Conservation (phyloP, 257 asterid genomes). For the Prunella vulgaris region DNA sequence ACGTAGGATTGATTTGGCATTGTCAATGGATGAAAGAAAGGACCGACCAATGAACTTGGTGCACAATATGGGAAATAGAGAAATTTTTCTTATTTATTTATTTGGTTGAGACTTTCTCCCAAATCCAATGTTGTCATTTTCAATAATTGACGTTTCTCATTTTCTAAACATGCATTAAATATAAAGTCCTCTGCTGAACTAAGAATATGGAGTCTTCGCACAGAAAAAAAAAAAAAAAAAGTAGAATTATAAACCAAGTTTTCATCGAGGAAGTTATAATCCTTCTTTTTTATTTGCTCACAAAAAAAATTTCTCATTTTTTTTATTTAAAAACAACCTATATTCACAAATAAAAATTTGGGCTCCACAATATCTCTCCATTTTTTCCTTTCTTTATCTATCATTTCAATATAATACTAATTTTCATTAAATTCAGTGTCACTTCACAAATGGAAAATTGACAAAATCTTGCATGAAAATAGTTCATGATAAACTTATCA, state of each 20-base stretch:
- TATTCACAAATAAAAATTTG: too few relatives aligned
- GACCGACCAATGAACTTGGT: conserved; percentile 26
- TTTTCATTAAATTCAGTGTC: too few relatives aligned
- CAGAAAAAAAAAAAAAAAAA: neutral
- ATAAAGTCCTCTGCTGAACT: conserved; percentile 6
- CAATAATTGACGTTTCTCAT: conserved; percentile 19
- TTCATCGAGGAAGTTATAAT: neutral
- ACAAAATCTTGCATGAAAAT: too few relatives aligned
- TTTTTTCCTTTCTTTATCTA: too few relatives aligned
- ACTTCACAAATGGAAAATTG: too few relatives aligned
- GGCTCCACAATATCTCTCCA: too few relatives aligned
- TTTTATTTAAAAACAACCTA: too few relatives aligned
- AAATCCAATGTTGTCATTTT: conserved; percentile 14
- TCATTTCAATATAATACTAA: too few relatives aligned
- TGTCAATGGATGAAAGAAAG: neutral
- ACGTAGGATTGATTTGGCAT: conserved; percentile 25
- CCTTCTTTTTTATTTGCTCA: too few relatives aligned
- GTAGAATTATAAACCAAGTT: neutral
- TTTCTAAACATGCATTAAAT: conserved; percentile 27
- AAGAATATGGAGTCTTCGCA: neutral
- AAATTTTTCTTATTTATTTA: neutral
- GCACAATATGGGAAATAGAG: conserved; percentile 7
- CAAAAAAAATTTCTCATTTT: too few relatives aligned
- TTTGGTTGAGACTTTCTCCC: neutral
- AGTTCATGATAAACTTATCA: too few relatives aligned